Base-by-base conservation (phyloP, 2,329 filamentous ascomycete species). In the Fusarium heterosporum region DNA sequence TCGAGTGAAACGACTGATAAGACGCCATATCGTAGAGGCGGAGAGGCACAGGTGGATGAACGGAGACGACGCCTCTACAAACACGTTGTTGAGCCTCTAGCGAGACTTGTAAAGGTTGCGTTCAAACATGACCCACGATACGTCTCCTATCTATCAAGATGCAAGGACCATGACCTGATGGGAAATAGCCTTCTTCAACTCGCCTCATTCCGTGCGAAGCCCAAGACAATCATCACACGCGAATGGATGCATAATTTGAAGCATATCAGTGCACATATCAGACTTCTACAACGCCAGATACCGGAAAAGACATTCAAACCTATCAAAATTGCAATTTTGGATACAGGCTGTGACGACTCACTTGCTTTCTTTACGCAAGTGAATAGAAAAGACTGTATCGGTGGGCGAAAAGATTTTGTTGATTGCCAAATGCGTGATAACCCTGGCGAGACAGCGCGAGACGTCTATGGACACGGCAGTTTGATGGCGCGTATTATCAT, bases 251-350 rank as follows among this genome's bases (percentile, higher is more conserved):
- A 52, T 6, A 46, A 46, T 4, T 3, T 52, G 16, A 52, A 28
- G 25, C 28, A 52, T 0, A 51, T 43, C 1, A 51, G 48, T 1
- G 17, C 30, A 26, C 38, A 51, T 0, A 12, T 51, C 2, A 1
- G n/a, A 14, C 25, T 9, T 0, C 1, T 51, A 1, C 19, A 17
- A 1, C 14, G 19, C 0, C 2, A 26, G 8, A 43, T 14, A 11
- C 16, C 28, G 1, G 38, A 16, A 0, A 29, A 45, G 14, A 7
- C 9, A 0, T 34, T 52, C n/a, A 34, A 34, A 2, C 22, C 49
- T 1, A 16, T 43, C 0, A 43, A 1, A 1, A n/a, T 52, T 12
- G 49, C 49, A 4, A 1, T 52, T 3, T 0, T 52, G 9, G 49
- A 52, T 4, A 52, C 49, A 10, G 49, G 49, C 1, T 46, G 14